A percentile compares a stretch with the other conserved stretches of the same genome.
Evolutionary conservation across 176 grass and related monocot species (phyloP).

Genomic region (Elymus sibiricus): DNA sequence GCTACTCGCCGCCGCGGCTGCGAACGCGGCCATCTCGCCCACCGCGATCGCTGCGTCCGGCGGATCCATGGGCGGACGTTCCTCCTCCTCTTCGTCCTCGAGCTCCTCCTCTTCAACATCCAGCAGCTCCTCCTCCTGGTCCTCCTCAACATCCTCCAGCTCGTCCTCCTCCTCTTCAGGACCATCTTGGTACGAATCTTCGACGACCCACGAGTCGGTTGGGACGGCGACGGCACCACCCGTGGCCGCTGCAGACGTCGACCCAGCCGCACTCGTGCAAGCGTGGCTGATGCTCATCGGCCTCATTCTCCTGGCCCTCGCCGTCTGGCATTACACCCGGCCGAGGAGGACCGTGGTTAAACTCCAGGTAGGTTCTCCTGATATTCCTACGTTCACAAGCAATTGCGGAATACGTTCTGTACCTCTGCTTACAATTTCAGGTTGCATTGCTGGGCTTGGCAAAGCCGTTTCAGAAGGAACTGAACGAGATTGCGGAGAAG

Average conservation of each 20-base stretch:
- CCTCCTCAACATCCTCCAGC: not conserved
- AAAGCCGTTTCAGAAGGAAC: constrained; percentile 29
- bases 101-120: not conserved
- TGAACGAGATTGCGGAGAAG: constrained; percentile 34
- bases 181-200: not conserved
- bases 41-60: constrained; percentile 27
- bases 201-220: constrained; percentile 11
- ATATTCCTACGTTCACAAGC: not conserved
- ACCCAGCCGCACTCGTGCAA: not conserved
- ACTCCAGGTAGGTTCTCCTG: constrained; percentile 15
- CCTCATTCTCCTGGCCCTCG: constrained; percentile 8
- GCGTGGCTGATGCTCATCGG: not conserved
- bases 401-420: not conserved
- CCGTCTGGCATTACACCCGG: not conserved
- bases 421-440: not conserved
- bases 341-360: constrained; percentile 29
- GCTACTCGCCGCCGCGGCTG: not conserved
- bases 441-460: constrained; percentile 21
- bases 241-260: not conserved
- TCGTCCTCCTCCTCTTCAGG: not conserved
- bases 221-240: not conserved
- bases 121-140: not conserved
- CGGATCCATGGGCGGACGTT: constrained; percentile 34
- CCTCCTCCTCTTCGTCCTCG: not conserved
- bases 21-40: not conserved